phyloP scores from a whole-genome alignment of 2,329 filamentous ascomycete genomes.

The Exophiala aquamarina region DNA sequence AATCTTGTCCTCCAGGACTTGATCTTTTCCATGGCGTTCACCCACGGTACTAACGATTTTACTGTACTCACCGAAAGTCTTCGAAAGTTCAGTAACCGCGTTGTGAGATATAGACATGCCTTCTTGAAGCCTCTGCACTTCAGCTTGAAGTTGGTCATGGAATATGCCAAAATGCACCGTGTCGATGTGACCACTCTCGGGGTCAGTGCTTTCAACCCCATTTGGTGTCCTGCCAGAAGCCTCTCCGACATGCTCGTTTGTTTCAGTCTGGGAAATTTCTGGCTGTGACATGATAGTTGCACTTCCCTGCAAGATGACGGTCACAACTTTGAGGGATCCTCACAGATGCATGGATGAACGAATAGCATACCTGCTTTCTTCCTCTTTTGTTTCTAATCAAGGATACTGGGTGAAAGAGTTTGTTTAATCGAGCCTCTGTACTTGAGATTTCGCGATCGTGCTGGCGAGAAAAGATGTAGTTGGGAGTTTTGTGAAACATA shows the following conservation, averaged over 20 bases:
- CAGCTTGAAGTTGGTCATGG: background rate
- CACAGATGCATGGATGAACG: background rate
- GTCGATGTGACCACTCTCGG: background rate
- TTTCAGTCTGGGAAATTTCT: background rate
- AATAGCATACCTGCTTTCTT: background rate
- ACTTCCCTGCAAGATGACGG: background rate
- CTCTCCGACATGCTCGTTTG: background rate
- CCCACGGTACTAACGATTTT: background rate
- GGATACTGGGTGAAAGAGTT: background rate
- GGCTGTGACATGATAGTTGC: conserved; percentile 1
- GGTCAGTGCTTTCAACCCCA: background rate
- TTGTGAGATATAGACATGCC: background rate
- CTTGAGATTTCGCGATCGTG: conserved; percentile 6
- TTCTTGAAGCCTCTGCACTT: background rate
- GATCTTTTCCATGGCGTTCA: background rate
- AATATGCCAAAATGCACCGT: background rate
- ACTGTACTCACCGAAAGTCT: background rate
- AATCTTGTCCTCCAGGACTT: background rate
- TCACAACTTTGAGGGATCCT: background rate
- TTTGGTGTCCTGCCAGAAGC: background rate
- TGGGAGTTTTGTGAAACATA: conserved; percentile 7
- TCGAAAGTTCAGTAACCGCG: background rate
- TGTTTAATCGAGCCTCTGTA: conserved; percentile 2
- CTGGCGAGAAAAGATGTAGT: conserved; percentile 1
- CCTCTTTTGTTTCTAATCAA: conserved; percentile 1